phyloP scores from a whole-genome alignment of 768 basidiomycete species.

The Aureoboletus auriporus region DNA sequence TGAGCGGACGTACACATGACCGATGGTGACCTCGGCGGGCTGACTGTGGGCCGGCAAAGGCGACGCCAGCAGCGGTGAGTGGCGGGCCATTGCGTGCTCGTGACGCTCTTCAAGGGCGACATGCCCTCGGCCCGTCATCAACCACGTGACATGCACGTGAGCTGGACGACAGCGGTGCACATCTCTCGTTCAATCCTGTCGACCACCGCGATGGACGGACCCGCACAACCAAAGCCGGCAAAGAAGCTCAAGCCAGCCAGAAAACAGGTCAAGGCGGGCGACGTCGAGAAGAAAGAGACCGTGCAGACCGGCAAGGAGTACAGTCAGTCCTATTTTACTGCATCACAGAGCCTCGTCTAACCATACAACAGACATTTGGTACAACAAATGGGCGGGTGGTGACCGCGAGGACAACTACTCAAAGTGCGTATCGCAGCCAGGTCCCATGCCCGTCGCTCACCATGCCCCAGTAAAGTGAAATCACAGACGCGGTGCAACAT shows the following conservation, averaged over 20 bases:
- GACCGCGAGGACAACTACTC: slow-evolving; percentile 96
- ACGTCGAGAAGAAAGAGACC: slow-evolving; percentile 85
- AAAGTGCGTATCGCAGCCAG: slow-evolving; percentile 52
- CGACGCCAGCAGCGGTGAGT: slow-evolving; percentile 41
- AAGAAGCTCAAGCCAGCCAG: slow-evolving; percentile 89
- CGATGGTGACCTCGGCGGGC: slow-evolving; percentile 47
- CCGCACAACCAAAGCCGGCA: slow-evolving; percentile 23
- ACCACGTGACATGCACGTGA: slow-evolving; percentile 25
- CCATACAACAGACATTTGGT: slow-evolving; percentile 79
- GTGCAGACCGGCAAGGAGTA: slow-evolving; percentile 95
- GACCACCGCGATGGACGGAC: slow-evolving; percentile 29
- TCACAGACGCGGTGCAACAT: slow-evolving; percentile 91
- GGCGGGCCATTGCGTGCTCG: slow-evolving; percentile 44
- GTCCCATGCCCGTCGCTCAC: slow-evolving; percentile 1
- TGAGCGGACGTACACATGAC: slow-evolving; percentile 51
- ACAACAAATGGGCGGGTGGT: slow-evolving; percentile 99
- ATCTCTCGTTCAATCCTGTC: background rate
- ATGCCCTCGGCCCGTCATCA: slow-evolving; percentile 15
- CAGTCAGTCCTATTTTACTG: slow-evolving; percentile 52
- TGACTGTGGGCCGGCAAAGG: slow-evolving; percentile 38
- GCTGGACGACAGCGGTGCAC: too few relatives aligned
- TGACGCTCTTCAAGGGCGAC: slow-evolving; percentile 8
- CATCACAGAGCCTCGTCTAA: slow-evolving; percentile 4
- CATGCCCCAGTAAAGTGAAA: slow-evolving; percentile 71
- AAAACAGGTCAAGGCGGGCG: slow-evolving; percentile 87